Conservation (phyloP, 805 yeast genomes). For the Danielozyma ontarioensis region DNA sequence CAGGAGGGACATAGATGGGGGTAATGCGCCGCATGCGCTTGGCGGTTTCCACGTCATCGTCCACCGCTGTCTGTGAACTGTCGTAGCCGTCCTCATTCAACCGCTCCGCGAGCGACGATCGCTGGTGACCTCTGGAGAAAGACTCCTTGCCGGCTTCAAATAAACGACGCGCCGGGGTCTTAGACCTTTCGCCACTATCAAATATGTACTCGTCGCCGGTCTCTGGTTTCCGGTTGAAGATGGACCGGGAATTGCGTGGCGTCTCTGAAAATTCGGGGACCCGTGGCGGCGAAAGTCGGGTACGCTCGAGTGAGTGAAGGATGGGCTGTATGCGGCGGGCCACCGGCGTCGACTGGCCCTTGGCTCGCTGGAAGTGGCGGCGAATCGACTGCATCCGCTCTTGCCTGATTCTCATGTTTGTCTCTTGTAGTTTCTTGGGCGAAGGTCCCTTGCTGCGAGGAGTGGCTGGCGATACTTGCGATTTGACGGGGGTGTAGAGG, state of each 20-base stretch:
- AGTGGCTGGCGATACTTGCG: conserved; percentile 15
- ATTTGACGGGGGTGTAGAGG: conserved; percentile 31
- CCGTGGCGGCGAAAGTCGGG: background rate
- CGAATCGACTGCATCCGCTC: conserved; percentile 31
- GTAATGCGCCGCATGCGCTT: conserved; percentile 28
- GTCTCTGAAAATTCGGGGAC: background rate
- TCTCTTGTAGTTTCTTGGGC: conserved; percentile 34
- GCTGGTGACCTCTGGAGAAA: no score
- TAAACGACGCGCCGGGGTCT: no score
- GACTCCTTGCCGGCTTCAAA: no score
- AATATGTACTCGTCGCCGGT: no score
- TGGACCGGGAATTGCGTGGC: background rate
- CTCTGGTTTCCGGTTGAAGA: background rate
- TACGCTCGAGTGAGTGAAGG: background rate
- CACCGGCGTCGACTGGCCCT: conserved; percentile 11
- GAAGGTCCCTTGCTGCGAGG: conserved; percentile 22
- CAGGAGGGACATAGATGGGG: conserved; percentile 33
- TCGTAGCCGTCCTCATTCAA: no score
- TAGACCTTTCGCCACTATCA: no score
- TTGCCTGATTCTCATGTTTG: conserved; percentile 29
- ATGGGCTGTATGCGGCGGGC: background rate
- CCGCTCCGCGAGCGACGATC: no score
- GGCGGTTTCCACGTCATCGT: conserved; percentile 27
- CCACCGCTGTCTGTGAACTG: conserved; percentile 3
- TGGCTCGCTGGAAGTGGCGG: conserved; percentile 25